These are phyloP conservation scores for Croton setiger DNA, from an alignment of 441 rosid genomes.

Conservation along the genomic window DNA sequence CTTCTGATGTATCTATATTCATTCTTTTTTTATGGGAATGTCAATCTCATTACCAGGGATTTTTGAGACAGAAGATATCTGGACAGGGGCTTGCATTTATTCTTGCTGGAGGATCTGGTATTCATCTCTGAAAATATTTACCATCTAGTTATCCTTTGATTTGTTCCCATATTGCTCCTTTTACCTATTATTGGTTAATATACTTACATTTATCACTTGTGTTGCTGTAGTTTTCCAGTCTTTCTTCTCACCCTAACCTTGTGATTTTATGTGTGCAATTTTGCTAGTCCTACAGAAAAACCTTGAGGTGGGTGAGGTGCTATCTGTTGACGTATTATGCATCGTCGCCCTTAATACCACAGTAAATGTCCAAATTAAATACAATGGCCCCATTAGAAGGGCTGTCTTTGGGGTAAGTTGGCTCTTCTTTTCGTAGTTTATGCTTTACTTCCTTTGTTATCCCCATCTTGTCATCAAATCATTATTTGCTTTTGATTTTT, in stretches of 20 bases:
- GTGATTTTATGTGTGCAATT: slow-evolving; percentile 13
- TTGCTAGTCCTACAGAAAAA: slow-evolving; percentile 86
- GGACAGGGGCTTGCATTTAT: slow-evolving; percentile 98
- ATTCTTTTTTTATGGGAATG: slow-evolving; percentile 15
- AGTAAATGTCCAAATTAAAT: slow-evolving; percentile 74
- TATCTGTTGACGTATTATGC: slow-evolving; percentile 82
- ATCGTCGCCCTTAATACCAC: slow-evolving; percentile 75
- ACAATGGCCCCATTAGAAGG: slow-evolving; percentile 79
- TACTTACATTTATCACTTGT: background rate
- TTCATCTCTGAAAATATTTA: slow-evolving; percentile 13
- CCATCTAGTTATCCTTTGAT: no score
- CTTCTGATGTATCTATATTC: slow-evolving; percentile 10
- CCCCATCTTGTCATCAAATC: background rate
- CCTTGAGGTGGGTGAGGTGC: slow-evolving; percentile 88
- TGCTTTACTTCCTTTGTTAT: no score
- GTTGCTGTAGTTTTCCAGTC: background rate
- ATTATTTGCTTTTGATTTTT: background rate
- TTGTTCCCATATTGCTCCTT: background rate
- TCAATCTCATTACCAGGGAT: slow-evolving; percentile 46
- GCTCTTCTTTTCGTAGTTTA: background rate
- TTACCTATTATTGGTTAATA: background rate
- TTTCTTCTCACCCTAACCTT: slow-evolving; percentile 15
- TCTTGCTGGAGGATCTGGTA: slow-evolving; percentile 98
- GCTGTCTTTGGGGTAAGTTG: slow-evolving; percentile 81
- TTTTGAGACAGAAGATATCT: slow-evolving; percentile 82